These are phyloP conservation scores for Blumeriella jaapii DNA, from an alignment of 2,329 filamentous ascomycete genomes.

Conservation along the genomic window DNA sequence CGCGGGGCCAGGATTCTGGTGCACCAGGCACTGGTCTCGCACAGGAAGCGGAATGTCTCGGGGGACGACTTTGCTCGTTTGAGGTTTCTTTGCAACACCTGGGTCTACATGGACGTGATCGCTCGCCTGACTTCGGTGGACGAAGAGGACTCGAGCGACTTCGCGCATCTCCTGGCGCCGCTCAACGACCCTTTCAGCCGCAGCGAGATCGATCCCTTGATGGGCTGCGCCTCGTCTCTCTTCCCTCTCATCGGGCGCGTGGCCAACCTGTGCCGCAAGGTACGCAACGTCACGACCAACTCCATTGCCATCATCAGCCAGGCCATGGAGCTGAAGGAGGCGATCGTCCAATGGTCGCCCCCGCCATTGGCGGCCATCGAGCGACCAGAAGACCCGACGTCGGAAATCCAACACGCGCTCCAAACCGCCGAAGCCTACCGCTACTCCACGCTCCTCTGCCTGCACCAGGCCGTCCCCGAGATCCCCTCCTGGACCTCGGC, in stretches of 20 bases:
- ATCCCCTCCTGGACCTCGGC: conserved; percentile 47
- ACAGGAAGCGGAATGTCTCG: conserved; percentile 32
- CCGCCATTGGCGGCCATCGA: conserved; percentile 40
- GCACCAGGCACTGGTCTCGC: conserved; percentile 41
- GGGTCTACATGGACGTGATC: conserved; percentile 65
- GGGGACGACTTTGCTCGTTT: conserved; percentile 41
- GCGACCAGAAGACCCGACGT: conserved; percentile 50
- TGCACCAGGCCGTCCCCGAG: conserved; percentile 58
- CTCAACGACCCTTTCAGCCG: conserved; percentile 30
- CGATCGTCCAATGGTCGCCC: conserved; percentile 49
- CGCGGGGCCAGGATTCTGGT: conserved; percentile 55
- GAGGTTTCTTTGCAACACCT: conserved; percentile 60
- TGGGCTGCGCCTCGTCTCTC: conserved; percentile 56
- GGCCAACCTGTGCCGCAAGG: conserved; percentile 52
- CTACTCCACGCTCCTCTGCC: conserved; percentile 53
- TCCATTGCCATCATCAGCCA: conserved; percentile 49
- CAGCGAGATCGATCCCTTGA: conserved; percentile 53
- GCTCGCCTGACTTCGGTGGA: conserved; percentile 50
- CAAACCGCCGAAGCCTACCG: conserved; percentile 58
- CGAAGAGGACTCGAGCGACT: conserved; percentile 40
- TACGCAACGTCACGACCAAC: conserved; percentile 40
- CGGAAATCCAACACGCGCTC: conserved; percentile 50
- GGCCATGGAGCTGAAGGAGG: conserved; percentile 48
- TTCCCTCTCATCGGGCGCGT: conserved; percentile 58
- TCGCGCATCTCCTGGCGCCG: conserved; percentile 34